Base-by-base conservation (phyloP, 257 asterid species). In the Agastache rugosa region DNA sequence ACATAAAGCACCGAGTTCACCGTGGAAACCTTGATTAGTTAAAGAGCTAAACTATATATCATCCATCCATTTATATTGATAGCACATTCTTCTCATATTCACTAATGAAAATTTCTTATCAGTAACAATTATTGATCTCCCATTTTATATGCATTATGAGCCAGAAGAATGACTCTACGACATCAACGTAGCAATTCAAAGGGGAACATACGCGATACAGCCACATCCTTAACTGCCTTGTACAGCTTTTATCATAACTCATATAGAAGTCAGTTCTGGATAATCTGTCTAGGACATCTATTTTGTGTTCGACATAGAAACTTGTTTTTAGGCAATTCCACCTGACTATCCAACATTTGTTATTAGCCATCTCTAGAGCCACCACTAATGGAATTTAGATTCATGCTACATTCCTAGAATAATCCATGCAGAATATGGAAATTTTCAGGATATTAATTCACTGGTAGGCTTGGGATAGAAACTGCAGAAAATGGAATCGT, bases 21-120 rank as follows among this genome's bases (percentile, higher is more conserved):
- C 8, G 8, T n/a, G 23, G 48, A 62, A 12, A 20, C 31, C 16
- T 61, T 61, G 27, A 45, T 45, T 23, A 16, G 42, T 39, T 41
- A 56, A 41, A 29, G 48, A 60, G 72, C 29, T 63, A 63, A 74
- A 25, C 53, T 41, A 63, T 22, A 42, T 20, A 39, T 23, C 63
- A 65, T 17, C 72, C 51, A 29, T 61, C 23, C 53, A 62, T 48
- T 34, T 47, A 72, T 17, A 10, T 42, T 12, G 5, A 45, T 48
- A 54, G 64, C 65, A 2, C 39, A 53, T 2, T 27, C 62, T 51
- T 29, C 63, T 14, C 15, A 61, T 19, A 45, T 48, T 11, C 63
- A 31, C 54, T 31, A 47, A 47, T 47, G 63, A 31, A 7, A 42
- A 27, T 17, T 16, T 61, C 61, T 47, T 61, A 39, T 29, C n/a